These are phyloP conservation scores for Suillus luteus DNA, from an alignment of 768 basidiomycete species.

Conservation along the genomic window DNA sequence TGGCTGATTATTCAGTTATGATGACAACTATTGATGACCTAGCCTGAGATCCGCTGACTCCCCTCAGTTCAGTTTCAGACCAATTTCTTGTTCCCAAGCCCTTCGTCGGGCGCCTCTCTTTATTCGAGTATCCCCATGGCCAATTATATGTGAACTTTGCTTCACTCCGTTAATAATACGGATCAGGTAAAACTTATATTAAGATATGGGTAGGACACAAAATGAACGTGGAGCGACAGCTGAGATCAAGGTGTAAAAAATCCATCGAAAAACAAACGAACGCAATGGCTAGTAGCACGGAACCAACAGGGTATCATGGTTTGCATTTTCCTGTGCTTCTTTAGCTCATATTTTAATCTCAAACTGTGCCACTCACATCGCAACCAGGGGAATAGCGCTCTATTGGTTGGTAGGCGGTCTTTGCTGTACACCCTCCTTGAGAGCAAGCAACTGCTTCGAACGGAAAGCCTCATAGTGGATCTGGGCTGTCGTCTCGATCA, in stretches of 20 bases:
- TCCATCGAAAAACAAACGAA: slow-evolving; percentile 18
- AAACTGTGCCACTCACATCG: not conserved
- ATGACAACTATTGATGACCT: slow-evolving; percentile 1
- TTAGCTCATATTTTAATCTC: not conserved
- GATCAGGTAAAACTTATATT: slow-evolving; percentile 8
- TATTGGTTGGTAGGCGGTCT: slow-evolving; percentile 48
- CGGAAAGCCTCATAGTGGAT: slow-evolving; percentile 99
- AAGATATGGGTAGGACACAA: slow-evolving; percentile 12
- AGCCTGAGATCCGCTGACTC: not conserved
- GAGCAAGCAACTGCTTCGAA: slow-evolving; percentile 93
- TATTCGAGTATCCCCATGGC: too few relatives aligned
- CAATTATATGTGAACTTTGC: too few relatives aligned
- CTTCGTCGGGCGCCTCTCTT: too few relatives aligned
- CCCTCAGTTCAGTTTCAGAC: not conserved
- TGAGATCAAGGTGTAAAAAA: slow-evolving; percentile 13
- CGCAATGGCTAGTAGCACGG: slow-evolving; percentile 10
- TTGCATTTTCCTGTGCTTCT: slow-evolving; percentile 3
- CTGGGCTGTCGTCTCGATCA: slow-evolving; percentile 98
- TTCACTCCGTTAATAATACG: not conserved
- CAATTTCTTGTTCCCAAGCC: too few relatives aligned
- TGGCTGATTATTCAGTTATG: slow-evolving; percentile 1
- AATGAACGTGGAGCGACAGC: slow-evolving; percentile 17
- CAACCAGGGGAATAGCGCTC: slow-evolving; percentile 10
- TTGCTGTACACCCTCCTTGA: slow-evolving; percentile 92
- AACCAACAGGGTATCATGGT: slow-evolving; percentile 19